These are phyloP conservation scores for Papilionanthe hybrid DNA, from an alignment of 116 monocot species.

Conservation along the genomic window DNA sequence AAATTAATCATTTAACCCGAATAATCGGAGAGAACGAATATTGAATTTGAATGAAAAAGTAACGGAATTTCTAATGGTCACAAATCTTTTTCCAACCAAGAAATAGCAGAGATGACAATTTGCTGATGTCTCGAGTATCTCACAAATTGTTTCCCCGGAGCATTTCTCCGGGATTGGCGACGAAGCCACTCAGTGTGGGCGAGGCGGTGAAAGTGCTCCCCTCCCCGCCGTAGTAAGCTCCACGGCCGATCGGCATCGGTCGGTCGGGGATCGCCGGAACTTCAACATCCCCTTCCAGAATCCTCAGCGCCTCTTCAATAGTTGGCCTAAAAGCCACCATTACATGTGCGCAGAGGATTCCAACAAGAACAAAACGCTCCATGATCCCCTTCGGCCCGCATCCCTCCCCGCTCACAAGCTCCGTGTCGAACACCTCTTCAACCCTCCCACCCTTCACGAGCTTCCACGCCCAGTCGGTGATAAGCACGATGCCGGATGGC, in stretches of 20 bases:
- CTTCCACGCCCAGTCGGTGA: conserved; percentile 82
- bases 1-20: too few relatives aligned
- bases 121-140: too few relatives aligned
- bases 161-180: conserved; percentile 32
- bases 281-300: conserved; percentile 74
- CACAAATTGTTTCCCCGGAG: conserved; percentile 30
- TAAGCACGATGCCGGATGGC: conserved; percentile 25
- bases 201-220: conserved; percentile 29
- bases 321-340: conserved; percentile 75
- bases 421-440: conserved; percentile 40
- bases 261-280: conserved; percentile 55
- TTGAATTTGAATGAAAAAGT: too few relatives aligned
- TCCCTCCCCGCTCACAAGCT: neutral
- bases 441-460: conserved; percentile 47
- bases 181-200: conserved; percentile 29
- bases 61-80: too few relatives aligned
- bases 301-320: conserved; percentile 63
- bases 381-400: conserved; percentile 26
- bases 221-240: conserved; percentile 3
- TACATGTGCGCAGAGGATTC: conserved; percentile 69
- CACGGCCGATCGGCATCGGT: conserved; percentile 40
- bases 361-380: conserved; percentile 75
- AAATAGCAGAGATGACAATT: too few relatives aligned
- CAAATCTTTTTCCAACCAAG: too few relatives aligned
- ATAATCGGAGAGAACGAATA: too few relatives aligned